phyloP scores from a whole-genome alignment of 2,329 filamentous ascomycete genomes.

The Aspergillus texensis region DNA sequence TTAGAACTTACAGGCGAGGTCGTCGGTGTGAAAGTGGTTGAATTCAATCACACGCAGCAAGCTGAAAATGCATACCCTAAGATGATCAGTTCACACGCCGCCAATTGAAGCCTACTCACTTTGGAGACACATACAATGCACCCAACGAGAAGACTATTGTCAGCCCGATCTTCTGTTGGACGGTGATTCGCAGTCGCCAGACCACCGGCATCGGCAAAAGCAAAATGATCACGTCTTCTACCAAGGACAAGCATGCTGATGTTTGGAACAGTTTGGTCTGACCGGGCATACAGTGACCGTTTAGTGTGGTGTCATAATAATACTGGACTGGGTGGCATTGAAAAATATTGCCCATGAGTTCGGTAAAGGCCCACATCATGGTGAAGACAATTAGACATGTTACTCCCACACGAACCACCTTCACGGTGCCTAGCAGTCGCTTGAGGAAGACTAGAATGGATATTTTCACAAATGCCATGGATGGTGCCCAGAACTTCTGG shows the following conservation, averaged over 20 bases:
- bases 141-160: slow-evolving; percentile 17
- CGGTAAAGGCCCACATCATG: slow-evolving; percentile 18
- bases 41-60: slow-evolving; percentile 8
- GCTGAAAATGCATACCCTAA: slow-evolving; percentile 12
- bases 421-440: slow-evolving; percentile 14
- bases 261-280: slow-evolving; percentile 19
- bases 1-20: slow-evolving; percentile 10
- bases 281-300: slow-evolving; percentile 22
- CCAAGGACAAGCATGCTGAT: slow-evolving; percentile 18
- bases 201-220: slow-evolving; percentile 22
- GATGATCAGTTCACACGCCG: not conserved
- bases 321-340: slow-evolving; percentile 25
- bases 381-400: slow-evolving; percentile 14
- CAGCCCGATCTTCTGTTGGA: slow-evolving; percentile 11
- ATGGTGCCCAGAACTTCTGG: slow-evolving; percentile 23
- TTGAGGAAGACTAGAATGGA: slow-evolving; percentile 23
- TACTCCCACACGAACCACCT: slow-evolving; percentile 6
- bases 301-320: slow-evolving; percentile 19
- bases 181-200: slow-evolving; percentile 19
- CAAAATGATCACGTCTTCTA: slow-evolving; percentile 23
- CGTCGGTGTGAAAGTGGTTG: slow-evolving; percentile 10
- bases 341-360: slow-evolving; percentile 23
- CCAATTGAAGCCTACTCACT: too few relatives aligned
- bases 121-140: slow-evolving; percentile 9
- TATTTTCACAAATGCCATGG: slow-evolving; percentile 23